Percentiles rank a stretch among this genome's conserved stretches.
Conservation (phyloP, 2,329 filamentous ascomycete species). For the Colletotrichum viniferum region DNA sequence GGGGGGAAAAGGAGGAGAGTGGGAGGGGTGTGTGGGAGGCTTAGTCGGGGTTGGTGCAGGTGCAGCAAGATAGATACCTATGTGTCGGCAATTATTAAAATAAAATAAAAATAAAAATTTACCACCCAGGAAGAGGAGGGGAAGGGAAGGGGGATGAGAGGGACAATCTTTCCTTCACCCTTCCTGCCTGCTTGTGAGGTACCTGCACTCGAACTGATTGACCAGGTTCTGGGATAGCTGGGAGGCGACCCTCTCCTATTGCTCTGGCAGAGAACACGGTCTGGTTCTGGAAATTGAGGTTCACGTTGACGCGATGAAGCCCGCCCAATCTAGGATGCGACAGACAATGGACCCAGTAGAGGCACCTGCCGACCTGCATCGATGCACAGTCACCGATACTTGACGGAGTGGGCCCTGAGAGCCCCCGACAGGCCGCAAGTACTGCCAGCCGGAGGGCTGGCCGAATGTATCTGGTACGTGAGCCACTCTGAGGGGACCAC, state of each 20-base stretch:
- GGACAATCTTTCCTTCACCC: neutral
- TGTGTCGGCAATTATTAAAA: conserved; percentile 3
- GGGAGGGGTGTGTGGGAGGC: neutral
- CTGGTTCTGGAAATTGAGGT: conserved; percentile 18
- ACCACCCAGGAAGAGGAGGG: neutral
- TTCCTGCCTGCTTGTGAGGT: neutral
- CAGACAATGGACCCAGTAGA: neutral
- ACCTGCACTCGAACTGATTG: too few species aligned
- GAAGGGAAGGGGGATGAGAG: too few species aligned
- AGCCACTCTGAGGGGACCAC: neutral
- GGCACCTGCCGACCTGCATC: neutral
- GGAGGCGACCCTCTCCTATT: too few species aligned
- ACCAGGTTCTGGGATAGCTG: too few species aligned
- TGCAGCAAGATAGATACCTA: neutral
- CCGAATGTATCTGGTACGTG: conserved; percentile 8
- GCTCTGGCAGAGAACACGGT: neutral
- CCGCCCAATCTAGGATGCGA: conserved; percentile 14
- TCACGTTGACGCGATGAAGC: conserved; percentile 20
- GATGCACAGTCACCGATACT: conserved; percentile 3
- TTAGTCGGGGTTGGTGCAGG: neutral
- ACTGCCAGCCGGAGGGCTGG: neutral
- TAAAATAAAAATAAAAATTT: neutral
- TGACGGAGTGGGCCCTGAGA: neutral
- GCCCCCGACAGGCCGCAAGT: neutral
- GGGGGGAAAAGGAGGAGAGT: neutral